Percentiles rank a stretch among this genome's conserved stretches.
Conservation (phyloP, 495 filamentous ascomycete species). For the Podospora sp. region DNA sequence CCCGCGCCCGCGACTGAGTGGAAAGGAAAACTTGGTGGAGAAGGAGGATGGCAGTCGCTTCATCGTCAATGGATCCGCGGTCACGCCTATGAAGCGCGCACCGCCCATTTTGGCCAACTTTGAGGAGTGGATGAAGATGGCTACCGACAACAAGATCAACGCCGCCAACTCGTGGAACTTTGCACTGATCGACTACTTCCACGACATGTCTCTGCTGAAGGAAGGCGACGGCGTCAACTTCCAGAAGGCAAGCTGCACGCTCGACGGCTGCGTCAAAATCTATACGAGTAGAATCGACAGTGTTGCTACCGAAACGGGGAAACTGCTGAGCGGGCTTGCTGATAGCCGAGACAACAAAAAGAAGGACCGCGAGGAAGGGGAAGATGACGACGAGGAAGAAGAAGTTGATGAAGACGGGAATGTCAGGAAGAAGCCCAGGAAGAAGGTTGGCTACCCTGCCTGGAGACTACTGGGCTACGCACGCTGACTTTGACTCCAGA, state of each 20-base stretch:
- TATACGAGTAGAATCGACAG: constrained; percentile 98
- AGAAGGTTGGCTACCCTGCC: constrained; percentile 50
- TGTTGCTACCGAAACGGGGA: constrained; percentile 95
- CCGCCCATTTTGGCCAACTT: constrained; percentile 97
- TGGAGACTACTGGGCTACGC: not conserved
- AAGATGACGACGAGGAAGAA: constrained; percentile 75
- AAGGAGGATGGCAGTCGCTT: constrained; percentile 57
- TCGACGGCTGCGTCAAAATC: constrained; percentile 99
- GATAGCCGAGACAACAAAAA: constrained; percentile 84
- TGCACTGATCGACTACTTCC: constrained; percentile 98
- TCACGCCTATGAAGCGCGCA: constrained; percentile 95
- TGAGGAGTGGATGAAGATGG: constrained; percentile 99
- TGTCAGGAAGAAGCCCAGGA: constrained; percentile 69
- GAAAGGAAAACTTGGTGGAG: constrained; percentile 56
- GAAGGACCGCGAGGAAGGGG: constrained; percentile 61
- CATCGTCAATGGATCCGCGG: constrained; percentile 64
- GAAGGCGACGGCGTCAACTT: constrained; percentile 98
- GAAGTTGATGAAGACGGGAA: constrained; percentile 79
- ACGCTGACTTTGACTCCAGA: constrained; percentile 13
- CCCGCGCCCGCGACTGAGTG: constrained; percentile 47
- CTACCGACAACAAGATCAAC: constrained; percentile 99
- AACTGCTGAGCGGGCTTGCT: constrained; percentile 89
- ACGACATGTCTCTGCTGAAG: constrained; percentile 96
- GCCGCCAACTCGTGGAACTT: constrained; percentile 99
- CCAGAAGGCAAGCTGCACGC: constrained; percentile 95